Evolutionary conservation across 768 basidiomycete species (phyloP), one percentile per base, ranked within the genome.

Genomic region (Albatrellus ellisii): DNA sequence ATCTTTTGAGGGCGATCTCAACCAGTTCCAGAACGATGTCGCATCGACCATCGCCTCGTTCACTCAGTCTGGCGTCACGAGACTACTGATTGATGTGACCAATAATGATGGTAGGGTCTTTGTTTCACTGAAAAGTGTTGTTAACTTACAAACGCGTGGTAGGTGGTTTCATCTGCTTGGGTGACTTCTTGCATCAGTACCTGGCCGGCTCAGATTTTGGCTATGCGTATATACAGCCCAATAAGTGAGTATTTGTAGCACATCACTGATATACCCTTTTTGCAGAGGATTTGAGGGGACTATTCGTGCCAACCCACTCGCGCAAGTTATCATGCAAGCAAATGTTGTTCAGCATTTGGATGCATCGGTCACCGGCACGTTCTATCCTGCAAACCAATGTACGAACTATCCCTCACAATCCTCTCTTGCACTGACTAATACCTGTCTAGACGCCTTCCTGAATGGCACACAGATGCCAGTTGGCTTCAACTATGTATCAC

Each of bases 101-200:
- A 73, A 77, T 53, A 81, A 81, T 48, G 72, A 70, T 42, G 77
- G 77, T 69, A 34, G n/a, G 66, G 14, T 22, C n/a, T 21, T 14
- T 25, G n/a, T 26, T 27, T 14, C 9, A 6, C 21, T n/a, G 11
- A 4, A 21, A 11, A 12, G 2, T 35, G 28, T 20, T 44, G 27
- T 44, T 11, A 2, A 12, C 6, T 4, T 1, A 9, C 17, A 4
- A 21, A n/a, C n/a, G n/a, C n/a, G n/a, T n/a, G n/a, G n/a, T 24
- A 50, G 75, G 75, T 43, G 77, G 77, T 20, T 75, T 68, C 42
- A 64, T 79, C 6, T 79, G 77, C 52, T 63, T 79, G 7, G 76
- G 75, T 3, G 64, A 70, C 28, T 78, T 75, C 62, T 58, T 81
- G 33, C 73, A 75, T 48, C 65, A 66, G 39, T 76, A 64, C 52